Conservation (phyloP, 257 asterid species). For the Scutellaria galericulata region DNA sequence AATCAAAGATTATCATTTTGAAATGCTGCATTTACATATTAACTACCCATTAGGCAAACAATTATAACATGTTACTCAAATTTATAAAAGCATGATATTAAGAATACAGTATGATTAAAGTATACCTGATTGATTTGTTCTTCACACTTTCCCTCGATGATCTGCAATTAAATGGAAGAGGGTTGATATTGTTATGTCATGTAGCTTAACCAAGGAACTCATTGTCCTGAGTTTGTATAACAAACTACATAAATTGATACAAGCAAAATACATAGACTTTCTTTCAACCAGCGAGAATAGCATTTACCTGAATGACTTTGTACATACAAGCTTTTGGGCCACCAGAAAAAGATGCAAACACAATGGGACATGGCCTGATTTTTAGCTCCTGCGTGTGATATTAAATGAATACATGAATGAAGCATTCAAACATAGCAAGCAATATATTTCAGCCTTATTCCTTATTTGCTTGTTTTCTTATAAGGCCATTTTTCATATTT, state of each 20-base stretch:
- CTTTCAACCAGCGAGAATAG: conserved; percentile 11
- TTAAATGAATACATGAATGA: conserved; percentile 28
- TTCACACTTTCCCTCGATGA: conserved; percentile 76
- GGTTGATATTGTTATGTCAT: conserved; percentile 1
- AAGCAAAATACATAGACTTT: conserved; percentile 11
- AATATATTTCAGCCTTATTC: no score
- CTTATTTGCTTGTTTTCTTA: not conserved
- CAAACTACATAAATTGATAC: not conserved
- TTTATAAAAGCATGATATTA: conserved; percentile 6
- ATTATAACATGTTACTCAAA: not conserved
- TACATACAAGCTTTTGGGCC: conserved; percentile 98
- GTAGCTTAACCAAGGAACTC: conserved; percentile 14
- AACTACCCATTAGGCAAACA: not conserved
- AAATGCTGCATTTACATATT: conserved; percentile 18
- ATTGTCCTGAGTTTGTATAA: conserved; percentile 11
- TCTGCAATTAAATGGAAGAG: conserved; percentile 56
- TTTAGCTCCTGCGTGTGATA: conserved; percentile 70
- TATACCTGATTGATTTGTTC: conserved; percentile 65
- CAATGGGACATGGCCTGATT: conserved; percentile 83
- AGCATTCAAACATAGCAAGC: no score
- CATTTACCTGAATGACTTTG: conserved; percentile 85
- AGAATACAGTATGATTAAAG: conserved; percentile 18
- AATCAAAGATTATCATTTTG: not conserved
- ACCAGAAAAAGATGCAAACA: conserved; percentile 93
- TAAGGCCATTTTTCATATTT: not conserved